phyloP scores from a whole-genome alignment of 2,329 filamentous ascomycete genomes.

The Hypoxylon sp. region DNA sequence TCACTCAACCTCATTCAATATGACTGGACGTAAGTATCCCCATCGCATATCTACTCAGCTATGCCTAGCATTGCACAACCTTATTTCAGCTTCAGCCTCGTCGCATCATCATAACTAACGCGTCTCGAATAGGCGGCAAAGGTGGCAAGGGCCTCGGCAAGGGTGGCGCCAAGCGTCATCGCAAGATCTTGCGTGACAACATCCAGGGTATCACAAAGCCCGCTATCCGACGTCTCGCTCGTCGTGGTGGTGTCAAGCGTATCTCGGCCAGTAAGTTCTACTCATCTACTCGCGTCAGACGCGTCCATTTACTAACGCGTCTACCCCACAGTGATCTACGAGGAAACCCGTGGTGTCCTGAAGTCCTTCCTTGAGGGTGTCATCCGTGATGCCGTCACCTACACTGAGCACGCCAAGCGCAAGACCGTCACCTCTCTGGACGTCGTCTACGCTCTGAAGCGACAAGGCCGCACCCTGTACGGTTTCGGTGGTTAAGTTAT shows the following conservation, averaged over 20 bases:
- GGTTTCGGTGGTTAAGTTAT: constrained; percentile 74
- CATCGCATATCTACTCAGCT: constrained; percentile 9
- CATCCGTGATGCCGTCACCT: constrained; percentile 84
- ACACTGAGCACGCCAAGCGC: constrained; percentile 87
- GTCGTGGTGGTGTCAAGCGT: constrained; percentile 99
- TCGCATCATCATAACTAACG: constrained; percentile 26
- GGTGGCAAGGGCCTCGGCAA: constrained; percentile 48
- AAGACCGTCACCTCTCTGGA: constrained; percentile 78
- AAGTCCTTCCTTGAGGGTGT: constrained; percentile 89
- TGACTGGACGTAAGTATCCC: constrained; percentile 56
- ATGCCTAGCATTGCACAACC: constrained; percentile 4
- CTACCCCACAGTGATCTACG: constrained; percentile 47
- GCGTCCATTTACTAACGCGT: constrained; percentile 44
- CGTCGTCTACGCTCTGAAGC: constrained; percentile 75
- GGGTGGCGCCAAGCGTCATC: constrained; percentile 98
- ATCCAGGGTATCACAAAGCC: constrained; percentile 99
- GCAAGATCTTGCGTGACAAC: constrained; percentile 99
- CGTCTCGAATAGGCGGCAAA: constrained; percentile 57
- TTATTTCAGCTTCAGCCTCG: constrained; percentile 32
- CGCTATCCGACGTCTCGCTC: constrained; percentile 96
- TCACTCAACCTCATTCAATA: constrained; percentile 48
- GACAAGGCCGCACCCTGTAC: constrained; percentile 77
- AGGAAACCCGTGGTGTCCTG: constrained; percentile 82
- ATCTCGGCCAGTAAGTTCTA: constrained; percentile 86
- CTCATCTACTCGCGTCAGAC: constrained; percentile 21